These are phyloP conservation scores for Saccharomyces paradoxus DNA, from an alignment of 805 yeast genomes.

Conservation along the genomic window DNA sequence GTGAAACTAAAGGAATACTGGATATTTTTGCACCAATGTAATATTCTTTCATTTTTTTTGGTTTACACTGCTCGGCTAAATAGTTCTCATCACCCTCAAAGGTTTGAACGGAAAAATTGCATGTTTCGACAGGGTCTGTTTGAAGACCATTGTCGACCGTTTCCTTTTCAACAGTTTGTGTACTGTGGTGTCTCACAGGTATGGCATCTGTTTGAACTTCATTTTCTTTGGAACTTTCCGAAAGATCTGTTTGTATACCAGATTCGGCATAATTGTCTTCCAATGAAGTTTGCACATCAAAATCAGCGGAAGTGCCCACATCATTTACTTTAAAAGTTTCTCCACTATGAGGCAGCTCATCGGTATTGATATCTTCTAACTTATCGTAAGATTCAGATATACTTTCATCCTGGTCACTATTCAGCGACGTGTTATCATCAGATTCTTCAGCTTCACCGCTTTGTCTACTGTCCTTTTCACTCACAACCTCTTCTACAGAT, in stretches of 20 bases:
- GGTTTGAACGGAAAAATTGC: constrained; percentile 21
- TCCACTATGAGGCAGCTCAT: constrained; percentile 10
- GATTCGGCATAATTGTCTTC: not conserved
- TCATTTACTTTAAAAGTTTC: not conserved
- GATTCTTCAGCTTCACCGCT: not conserved
- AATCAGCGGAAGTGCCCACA: constrained; percentile 1
- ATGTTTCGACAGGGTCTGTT: constrained; percentile 11
- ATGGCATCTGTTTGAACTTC: not conserved
- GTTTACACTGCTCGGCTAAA: constrained; percentile 20
- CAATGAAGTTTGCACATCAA: not conserved
- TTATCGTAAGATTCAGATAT: constrained; percentile 16
- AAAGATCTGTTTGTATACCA: not conserved
- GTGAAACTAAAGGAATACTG: constrained; percentile 7
- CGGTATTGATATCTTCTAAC: constrained; percentile 14
- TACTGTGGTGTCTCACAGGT: not conserved
- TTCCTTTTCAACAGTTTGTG: not conserved
- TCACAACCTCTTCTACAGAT: not conserved
- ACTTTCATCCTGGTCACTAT: constrained; percentile 5
- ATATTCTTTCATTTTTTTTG: constrained; percentile 14
- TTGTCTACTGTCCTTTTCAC: constrained; percentile 7
- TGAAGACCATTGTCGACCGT: constrained; percentile 7
- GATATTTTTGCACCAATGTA: constrained; percentile 17
- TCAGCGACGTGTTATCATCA: not conserved
- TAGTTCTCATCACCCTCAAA: constrained; percentile 32
- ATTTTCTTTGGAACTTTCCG: not conserved